phyloP scores from a whole-genome alignment of 331 rosid genomes.

The Malus hybrid region DNA sequence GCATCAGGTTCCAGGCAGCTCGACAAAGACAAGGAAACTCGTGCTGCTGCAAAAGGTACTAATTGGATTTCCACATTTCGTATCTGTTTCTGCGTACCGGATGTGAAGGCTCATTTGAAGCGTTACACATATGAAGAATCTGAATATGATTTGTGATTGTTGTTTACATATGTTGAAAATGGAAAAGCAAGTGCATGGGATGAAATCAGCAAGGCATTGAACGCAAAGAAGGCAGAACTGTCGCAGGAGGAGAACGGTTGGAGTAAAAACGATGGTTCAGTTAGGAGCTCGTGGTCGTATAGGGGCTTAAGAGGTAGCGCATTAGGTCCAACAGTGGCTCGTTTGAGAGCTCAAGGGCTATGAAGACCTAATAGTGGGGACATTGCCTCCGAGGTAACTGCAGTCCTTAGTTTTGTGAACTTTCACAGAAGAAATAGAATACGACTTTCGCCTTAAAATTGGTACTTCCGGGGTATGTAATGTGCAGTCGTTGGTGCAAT shows the following conservation, averaged over 20 bases:
- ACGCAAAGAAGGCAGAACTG: conserved; percentile 72
- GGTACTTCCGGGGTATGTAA: neutral
- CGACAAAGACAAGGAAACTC: conserved; percentile 17
- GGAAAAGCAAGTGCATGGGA: conserved; percentile 65
- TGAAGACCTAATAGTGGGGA: conserved; percentile 8
- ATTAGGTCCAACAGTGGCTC: conserved; percentile 79
- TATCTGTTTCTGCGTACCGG: neutral
- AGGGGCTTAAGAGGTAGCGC: conserved; percentile 80
- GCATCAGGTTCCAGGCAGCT: conserved; percentile 16
- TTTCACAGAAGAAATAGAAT: neutral
- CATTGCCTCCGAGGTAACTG: conserved; percentile 1
- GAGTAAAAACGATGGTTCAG: conserved; percentile 39
- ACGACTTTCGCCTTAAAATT: neutral
- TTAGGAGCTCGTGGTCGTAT: conserved; percentile 46
- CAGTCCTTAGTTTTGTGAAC: neutral
- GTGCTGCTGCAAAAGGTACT: conserved; percentile 37
- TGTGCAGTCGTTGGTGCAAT: neutral
- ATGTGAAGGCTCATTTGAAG: too few relatives aligned
- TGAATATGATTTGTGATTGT: neutral
- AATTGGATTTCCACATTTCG: neutral
- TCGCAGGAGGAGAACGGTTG: conserved; percentile 39
- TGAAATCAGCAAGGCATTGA: conserved; percentile 56
- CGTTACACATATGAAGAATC: too few relatives aligned
- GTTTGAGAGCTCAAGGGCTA: conserved; percentile 58
- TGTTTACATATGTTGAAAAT: conserved; percentile 45